Base-by-base conservation (phyloP, 345 rosid species). In the Eutrema yunnanense region DNA sequence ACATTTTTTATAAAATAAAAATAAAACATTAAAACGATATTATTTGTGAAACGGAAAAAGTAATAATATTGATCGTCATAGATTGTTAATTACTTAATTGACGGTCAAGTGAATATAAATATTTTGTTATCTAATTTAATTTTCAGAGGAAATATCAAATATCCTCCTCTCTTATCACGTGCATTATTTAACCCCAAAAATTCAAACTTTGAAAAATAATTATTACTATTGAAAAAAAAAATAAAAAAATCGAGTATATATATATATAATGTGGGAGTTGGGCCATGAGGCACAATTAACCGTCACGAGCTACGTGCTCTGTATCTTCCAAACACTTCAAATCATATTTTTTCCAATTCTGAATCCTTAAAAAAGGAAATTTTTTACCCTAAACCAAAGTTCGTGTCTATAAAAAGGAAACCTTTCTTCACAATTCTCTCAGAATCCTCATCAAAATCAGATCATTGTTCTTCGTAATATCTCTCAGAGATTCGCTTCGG, bases 291-390 rank as follows among this genome's bases (percentile, higher is more conserved):
- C 80, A 42, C 66, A 56, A 64, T 41, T 38, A 55, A 64, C 67
- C 42, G 75, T 70, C 75, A 34, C 72, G 80, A 70, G 71, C 75
- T 55, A 47, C 60, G 59, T 70, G 55, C 71, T 70, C 72, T 76
- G 71, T 30, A 69, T 62, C 47, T 65, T 58, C 72, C 52, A 36
- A 38, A 41, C n/a, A 29, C 59, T 75, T 42, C 63, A 46, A 46
- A 40, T 62, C 57, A 3, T 46, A 52, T 47, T 43, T 10, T 61
- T 42, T 30, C 44, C 11, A 12, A 55, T 40, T 33, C 36, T 48
- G 16, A 61, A 75, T 46, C 48, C 62, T 4, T 7, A 0, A 60
- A 61, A 74, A 62, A 44, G 27, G 36, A 46, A 51, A 67, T 5
- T 3, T 6, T 32, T 48, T 1, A 30, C 32, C 54, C 46, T 50